Base-by-base conservation (phyloP, 768 basidiomycete genomes). In the Mycena rebaudengoi region DNA sequence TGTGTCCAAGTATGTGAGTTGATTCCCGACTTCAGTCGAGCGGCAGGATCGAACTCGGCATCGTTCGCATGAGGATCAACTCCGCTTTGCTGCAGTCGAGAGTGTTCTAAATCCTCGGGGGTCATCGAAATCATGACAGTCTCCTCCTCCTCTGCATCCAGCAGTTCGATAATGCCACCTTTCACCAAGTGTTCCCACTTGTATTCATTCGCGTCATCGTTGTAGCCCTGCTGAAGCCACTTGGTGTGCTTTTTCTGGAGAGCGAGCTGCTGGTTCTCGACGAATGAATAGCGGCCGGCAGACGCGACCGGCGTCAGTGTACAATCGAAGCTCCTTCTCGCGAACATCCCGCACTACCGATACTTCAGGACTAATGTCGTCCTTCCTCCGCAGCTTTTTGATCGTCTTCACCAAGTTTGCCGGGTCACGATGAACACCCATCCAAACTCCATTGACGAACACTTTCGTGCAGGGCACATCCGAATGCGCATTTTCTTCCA, bases 111-210 rank as follows among this genome's bases (percentile, higher is more conserved):
- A 75, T 99, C 98, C 71, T 98, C 95, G 3, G 95, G 92, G 4
- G 94, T 95, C 98, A 99, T 99, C 54, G 94, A 95, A 65, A 99
- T 99, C 94, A 99, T 97, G 57, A 98, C 96, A 0, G 97, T 98
- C 76, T 99, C 98, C 80, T 99, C 98, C 76, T 99, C 98, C 74
- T 99, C 98, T 0, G 98, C 97, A 77, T 99, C 98, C 73, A 99
- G 79, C 48, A 98, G 81, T 78, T 99, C 98, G 63, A 99, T 87
- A 41, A 98, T 87, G 61, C 98, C 98, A 18, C 87, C 86, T 69
- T 92, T 91, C 59, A 99, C 80, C 53, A 99, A 78, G 29, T 91
- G 84, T 55, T 91, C 88, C 95, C 95, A 99, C 67, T 89, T 90
- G 77, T 86, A 92, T 62, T 86, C 85, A 52, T 85, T 82, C n/a